These are phyloP conservation scores for Aspergillus quadricinctus DNA, from an alignment of 2,329 filamentous ascomycete species.

Conservation along the genomic window DNA sequence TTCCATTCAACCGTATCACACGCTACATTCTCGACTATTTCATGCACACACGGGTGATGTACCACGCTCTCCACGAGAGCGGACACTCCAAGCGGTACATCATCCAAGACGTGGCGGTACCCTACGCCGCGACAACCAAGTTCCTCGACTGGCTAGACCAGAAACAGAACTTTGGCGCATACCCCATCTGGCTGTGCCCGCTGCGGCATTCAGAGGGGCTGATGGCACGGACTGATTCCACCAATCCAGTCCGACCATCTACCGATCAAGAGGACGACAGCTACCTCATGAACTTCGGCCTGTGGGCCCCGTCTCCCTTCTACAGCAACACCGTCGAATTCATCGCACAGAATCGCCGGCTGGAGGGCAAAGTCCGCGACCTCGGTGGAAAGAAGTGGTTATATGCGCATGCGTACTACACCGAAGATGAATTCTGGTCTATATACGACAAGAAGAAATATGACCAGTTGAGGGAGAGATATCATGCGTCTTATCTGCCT, in stretches of 20 bases:
- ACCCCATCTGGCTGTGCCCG: slow-evolving; percentile 58
- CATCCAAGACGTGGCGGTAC: slow-evolving; percentile 58
- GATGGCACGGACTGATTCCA: not conserved
- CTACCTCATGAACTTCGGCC: slow-evolving; percentile 52
- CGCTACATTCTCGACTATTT: slow-evolving; percentile 55
- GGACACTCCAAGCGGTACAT: slow-evolving; percentile 51
- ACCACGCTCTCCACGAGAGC: slow-evolving; percentile 55
- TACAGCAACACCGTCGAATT: slow-evolving; percentile 48
- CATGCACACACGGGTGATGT: slow-evolving; percentile 56
- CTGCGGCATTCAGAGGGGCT: slow-evolving; percentile 21
- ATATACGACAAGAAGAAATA: slow-evolving; percentile 39
- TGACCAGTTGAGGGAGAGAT: slow-evolving; percentile 35
- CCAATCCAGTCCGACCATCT: not conserved
- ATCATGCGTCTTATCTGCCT: slow-evolving; percentile 27
- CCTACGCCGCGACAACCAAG: slow-evolving; percentile 44
- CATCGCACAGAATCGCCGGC: slow-evolving; percentile 62
- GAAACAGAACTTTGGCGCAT: slow-evolving; percentile 43
- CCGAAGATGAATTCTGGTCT: slow-evolving; percentile 49
- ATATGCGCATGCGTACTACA: slow-evolving; percentile 81
- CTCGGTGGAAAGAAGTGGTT: slow-evolving; percentile 81
- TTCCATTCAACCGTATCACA: slow-evolving; percentile 55
- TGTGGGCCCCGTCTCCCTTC: slow-evolving; percentile 72
- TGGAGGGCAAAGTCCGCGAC: slow-evolving; percentile 65
- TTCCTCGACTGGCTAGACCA: slow-evolving; percentile 47
- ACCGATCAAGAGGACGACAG: slow-evolving; percentile 22